These are phyloP conservation scores for Beauveria bassiana DNA, from an alignment of 2,329 filamentous ascomycete genomes.

Conservation along the genomic window DNA sequence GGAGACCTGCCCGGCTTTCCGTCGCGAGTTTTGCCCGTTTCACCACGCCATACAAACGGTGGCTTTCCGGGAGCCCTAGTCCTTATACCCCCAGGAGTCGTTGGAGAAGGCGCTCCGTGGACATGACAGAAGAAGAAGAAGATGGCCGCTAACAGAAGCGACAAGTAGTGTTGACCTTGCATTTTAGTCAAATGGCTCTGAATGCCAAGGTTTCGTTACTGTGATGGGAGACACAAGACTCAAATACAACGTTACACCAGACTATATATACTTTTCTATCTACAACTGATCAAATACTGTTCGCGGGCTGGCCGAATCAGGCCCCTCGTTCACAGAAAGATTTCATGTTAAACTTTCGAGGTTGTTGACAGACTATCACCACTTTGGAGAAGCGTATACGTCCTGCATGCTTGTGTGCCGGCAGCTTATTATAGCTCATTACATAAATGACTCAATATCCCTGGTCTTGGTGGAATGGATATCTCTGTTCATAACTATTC, in stretches of 20 bases:
- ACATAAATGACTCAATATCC: background rate
- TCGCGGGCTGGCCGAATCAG: background rate
- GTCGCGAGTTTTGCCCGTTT: background rate
- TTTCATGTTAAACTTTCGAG: background rate
- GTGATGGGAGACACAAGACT: background rate
- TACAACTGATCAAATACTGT: background rate
- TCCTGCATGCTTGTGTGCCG: too few species aligned
- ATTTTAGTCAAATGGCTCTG: background rate
- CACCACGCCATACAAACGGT: background rate
- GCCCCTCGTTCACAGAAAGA: background rate
- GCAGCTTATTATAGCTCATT: background rate
- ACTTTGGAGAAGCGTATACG: too few species aligned
- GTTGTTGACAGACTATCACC: background rate
- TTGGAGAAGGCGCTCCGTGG: background rate
- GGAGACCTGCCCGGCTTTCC: background rate
- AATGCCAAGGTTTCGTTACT: background rate
- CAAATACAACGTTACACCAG: background rate
- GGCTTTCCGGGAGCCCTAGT: background rate
- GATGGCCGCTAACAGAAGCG: background rate
- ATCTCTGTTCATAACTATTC: background rate
- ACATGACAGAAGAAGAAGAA: background rate
- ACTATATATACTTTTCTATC: background rate
- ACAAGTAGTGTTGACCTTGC: background rate
- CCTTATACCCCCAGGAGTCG: background rate
- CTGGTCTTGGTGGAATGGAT: background rate